Evolutionary conservation across 768 basidiomycete genomes (phyloP).

Genomic region (Rhizopogon sp.): DNA sequence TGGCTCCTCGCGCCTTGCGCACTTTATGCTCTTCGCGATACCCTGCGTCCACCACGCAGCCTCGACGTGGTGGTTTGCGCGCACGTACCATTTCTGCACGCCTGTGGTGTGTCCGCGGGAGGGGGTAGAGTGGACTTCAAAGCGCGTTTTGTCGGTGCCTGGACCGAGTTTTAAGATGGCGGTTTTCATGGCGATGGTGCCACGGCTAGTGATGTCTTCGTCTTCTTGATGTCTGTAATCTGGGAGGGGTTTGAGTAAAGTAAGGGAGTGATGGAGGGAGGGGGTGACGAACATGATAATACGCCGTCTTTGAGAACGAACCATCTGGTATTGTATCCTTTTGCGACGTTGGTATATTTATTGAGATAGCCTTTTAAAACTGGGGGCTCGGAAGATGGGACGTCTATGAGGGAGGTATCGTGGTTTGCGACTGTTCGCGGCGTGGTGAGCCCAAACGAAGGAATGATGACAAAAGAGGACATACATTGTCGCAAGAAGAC

Average conservation of each 20-base stretch:
- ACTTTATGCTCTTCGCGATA: conserved; percentile 69
- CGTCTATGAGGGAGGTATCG: conserved; percentile 63
- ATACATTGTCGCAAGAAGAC: conserved; percentile 81
- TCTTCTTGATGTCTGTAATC: conserved; percentile 90
- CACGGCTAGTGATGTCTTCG: conserved; percentile 78
- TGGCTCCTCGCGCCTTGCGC: conserved; percentile 44
- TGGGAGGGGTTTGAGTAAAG: conserved; percentile 1
- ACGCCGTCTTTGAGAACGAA: conserved; percentile 85
- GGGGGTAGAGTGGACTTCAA: conserved; percentile 73
- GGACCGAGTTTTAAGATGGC: conserved; percentile 56
- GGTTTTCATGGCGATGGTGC: conserved; percentile 83
- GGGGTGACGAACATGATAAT: conserved; percentile 63
- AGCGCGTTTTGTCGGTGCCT: conserved; percentile 59
- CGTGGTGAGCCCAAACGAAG: neutral
- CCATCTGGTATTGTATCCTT: conserved; percentile 87
- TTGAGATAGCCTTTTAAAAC: conserved; percentile 74
- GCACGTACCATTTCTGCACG: conserved; percentile 76
- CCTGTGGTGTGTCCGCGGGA: conserved; percentile 39
- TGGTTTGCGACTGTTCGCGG: conserved; percentile 63
- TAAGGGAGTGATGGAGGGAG: neutral
- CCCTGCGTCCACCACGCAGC: conserved; percentile 84
- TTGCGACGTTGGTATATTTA: conserved; percentile 91
- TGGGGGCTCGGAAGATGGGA: conserved; percentile 48
- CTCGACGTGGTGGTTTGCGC: conserved; percentile 85
- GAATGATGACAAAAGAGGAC: conserved; percentile 20